Conservation (phyloP, 1,139 yeast genomes). For the Saccharomyces hybrid region DNA sequence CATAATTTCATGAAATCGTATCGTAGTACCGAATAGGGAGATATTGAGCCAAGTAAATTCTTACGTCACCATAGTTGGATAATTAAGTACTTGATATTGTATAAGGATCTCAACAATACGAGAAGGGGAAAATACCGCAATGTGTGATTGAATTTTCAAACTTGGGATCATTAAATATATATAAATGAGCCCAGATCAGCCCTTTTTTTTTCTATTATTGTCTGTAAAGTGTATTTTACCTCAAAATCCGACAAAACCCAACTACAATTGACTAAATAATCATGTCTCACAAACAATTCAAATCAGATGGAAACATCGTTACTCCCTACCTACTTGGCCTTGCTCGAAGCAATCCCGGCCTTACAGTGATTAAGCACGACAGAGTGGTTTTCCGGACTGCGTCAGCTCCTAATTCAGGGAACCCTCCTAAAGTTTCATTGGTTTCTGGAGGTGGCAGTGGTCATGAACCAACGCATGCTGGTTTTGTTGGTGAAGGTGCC, state of each 20-base stretch:
- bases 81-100: neutral
- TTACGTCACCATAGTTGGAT: neutral
- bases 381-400: constrained; percentile 11
- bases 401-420: constrained; percentile 9
- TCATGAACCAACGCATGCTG: constrained; percentile 85
- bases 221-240: neutral
- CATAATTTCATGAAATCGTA: neutral
- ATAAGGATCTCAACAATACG: neutral
- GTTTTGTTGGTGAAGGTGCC: constrained; percentile 71
- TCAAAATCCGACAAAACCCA: neutral
- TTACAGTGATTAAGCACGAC: constrained; percentile 12
- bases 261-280: neutral
- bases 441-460: constrained; percentile 89
- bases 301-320: constrained; percentile 15
- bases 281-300: constrained; percentile 15
- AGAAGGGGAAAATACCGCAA: neutral
- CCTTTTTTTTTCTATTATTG: neutral
- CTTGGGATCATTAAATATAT: neutral
- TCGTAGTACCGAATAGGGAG: neutral
- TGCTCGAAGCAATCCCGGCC: constrained; percentile 14
- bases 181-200: neutral
- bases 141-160: neutral
- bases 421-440: constrained; percentile 45
- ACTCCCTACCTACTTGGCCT: constrained; percentile 13
- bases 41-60: neutral